phyloP scores from a whole-genome alignment of 805 yeast genomes.

The Lachancea thermotolerans region DNA sequence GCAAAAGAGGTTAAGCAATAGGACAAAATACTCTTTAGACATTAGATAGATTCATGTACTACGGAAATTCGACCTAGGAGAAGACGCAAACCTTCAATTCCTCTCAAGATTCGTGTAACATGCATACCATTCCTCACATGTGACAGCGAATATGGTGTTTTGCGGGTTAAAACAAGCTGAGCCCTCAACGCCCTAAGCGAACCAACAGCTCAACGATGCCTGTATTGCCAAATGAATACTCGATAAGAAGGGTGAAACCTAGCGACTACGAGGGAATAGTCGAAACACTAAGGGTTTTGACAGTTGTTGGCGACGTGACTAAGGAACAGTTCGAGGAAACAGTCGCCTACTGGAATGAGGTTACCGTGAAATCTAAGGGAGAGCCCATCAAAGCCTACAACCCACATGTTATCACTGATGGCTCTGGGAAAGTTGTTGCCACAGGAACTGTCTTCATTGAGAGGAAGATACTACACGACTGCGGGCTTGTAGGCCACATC shows the following conservation, averaged over 20 bases:
- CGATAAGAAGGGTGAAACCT: constrained; percentile 48
- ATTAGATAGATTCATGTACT: too few species aligned
- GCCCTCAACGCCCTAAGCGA: too few species aligned
- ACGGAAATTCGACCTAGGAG: too few species aligned
- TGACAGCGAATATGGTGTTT: too few species aligned
- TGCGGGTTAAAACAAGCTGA: too few species aligned
- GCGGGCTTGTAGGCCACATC: constrained; percentile 86
- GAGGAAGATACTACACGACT: constrained; percentile 71
- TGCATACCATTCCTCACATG: too few species aligned
- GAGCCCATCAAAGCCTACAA: constrained; percentile 45
- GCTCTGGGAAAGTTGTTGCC: constrained; percentile 55
- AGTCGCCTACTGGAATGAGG: constrained; percentile 51
- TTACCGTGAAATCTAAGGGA: constrained; percentile 20
- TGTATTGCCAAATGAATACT: constrained; percentile 57
- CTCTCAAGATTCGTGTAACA: too few species aligned
- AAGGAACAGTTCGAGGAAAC: constrained; percentile 42
- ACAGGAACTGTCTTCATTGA: constrained; percentile 80
- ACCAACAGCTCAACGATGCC: background rate
- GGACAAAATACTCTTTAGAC: too few species aligned
- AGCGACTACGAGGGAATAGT: constrained; percentile 58
- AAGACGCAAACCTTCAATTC: too few species aligned
- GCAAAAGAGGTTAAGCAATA: too few species aligned
- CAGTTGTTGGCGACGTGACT: constrained; percentile 75
- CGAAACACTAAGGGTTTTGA: constrained; percentile 57
- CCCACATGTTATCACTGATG: constrained; percentile 60